A percentile compares a stretch with the other conserved stretches of the same genome.
These are phyloP conservation scores for Sporothrix brasiliensis DNA, from an alignment of 2,329 filamentous ascomycete species.

Conservation along the genomic window DNA sequence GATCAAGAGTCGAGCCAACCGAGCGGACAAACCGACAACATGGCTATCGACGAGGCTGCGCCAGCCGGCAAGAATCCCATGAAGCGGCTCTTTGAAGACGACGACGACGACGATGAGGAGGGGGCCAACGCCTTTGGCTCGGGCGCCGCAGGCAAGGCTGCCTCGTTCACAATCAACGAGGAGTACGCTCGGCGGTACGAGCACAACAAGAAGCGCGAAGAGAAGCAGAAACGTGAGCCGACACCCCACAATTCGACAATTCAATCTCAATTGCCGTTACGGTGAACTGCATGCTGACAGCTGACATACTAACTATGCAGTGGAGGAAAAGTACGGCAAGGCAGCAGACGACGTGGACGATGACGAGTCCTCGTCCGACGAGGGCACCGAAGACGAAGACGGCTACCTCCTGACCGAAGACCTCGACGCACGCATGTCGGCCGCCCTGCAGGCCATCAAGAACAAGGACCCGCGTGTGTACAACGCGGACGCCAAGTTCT, in stretches of 20 bases:
- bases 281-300: background rate
- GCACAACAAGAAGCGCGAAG: conserved; percentile 95
- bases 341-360: conserved; percentile 51
- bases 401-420: conserved; percentile 83
- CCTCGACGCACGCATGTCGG: conserved; percentile 83
- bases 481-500: conserved; percentile 78
- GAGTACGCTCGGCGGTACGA: conserved; percentile 90
- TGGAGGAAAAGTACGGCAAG: conserved; percentile 80
- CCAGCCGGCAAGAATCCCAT: conserved; percentile 40
- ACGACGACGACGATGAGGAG: conserved; percentile 48
- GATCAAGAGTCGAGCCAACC: background rate
- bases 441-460: conserved; percentile 82
- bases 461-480: conserved; percentile 91
- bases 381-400: conserved; percentile 87
- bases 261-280: background rate
- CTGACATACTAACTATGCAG: conserved; percentile 47
- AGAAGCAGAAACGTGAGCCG: conserved; percentile 67
- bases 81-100: conserved; percentile 59
- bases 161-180: conserved; percentile 77
- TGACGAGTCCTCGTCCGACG: conserved; percentile 64
- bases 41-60: conserved; percentile 12
- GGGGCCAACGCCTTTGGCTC: conserved; percentile 38
- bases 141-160: conserved; percentile 38
- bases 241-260: conserved; percentile 29
- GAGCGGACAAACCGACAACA: background rate